These are phyloP conservation scores for Aureobasidium subglaciale DNA, from an alignment of 2,329 filamentous ascomycete genomes.

Conservation along the genomic window DNA sequence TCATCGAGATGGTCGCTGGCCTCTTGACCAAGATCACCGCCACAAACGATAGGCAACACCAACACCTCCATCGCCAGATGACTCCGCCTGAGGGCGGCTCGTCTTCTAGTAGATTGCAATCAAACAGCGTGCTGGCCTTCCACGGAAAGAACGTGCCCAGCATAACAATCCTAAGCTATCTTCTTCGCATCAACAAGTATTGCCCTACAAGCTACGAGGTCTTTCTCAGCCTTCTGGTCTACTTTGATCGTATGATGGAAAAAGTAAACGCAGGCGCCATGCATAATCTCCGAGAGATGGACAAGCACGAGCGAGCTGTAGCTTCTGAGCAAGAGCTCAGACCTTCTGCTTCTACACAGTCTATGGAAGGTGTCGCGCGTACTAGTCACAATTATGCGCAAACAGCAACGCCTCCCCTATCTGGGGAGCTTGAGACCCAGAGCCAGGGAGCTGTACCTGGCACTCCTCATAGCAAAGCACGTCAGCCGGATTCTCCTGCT, in stretches of 20 bases:
- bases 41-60: conserved; percentile 91
- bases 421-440: conserved; percentile 40
- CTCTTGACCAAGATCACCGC: conserved; percentile 94
- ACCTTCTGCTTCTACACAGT: conserved; percentile 10
- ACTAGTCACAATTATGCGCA: conserved; percentile 30
- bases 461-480: conserved; percentile 31
- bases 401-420: conserved; percentile 43
- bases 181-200: conserved; percentile 96
- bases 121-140: conserved; percentile 78
- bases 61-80: conserved; percentile 73
- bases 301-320: conserved; percentile 36
- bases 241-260: conserved; percentile 98
- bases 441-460: conserved; percentile 28
- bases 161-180: conserved; percentile 92
- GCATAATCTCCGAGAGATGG: conserved; percentile 51
- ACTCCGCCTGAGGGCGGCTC: conserved; percentile 52
- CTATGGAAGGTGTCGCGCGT: conserved; percentile 25
- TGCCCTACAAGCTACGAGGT: conserved; percentile 98
- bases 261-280: conserved; percentile 77
- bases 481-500: conserved; percentile 21
- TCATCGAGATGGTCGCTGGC: conserved; percentile 98
- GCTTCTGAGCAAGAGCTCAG: conserved; percentile 20
- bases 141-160: conserved; percentile 97
- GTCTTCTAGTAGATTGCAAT: conserved; percentile 54
- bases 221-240: conserved; percentile 88